Conservation (phyloP, 2,329 filamentous ascomycete species). For the Thielaviopsis euricoi region DNA sequence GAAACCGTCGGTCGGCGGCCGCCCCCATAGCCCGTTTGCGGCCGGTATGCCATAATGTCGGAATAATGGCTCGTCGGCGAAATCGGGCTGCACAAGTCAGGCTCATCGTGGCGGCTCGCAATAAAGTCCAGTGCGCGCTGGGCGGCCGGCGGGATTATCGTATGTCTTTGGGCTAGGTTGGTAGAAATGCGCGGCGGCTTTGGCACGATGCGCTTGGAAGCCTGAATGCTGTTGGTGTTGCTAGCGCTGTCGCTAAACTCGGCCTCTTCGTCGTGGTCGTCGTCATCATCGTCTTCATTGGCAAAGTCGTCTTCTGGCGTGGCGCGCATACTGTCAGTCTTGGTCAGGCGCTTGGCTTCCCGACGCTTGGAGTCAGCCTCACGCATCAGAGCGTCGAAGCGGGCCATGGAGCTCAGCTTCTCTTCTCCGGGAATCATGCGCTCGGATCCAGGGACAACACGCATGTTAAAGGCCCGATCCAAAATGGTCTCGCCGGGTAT, state of each 20-base stretch:
- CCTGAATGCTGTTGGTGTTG: conserved; percentile 15
- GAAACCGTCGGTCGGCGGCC: conserved; percentile 9
- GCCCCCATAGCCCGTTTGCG: conserved; percentile 15
- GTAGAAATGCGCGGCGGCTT: background rate
- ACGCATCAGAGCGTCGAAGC: conserved; percentile 50
- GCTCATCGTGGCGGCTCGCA: conserved; percentile 21
- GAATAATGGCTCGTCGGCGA: conserved; percentile 7
- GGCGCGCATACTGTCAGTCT: conserved; percentile 15
- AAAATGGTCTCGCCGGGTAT: conserved; percentile 46
- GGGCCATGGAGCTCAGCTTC: conserved; percentile 45
- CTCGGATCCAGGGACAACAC: conserved; percentile 45
- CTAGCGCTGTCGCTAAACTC: conserved; percentile 23
- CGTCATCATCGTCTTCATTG: conserved; percentile 23
- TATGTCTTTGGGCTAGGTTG: conserved; percentile 13
- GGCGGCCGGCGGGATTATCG: conserved; percentile 28
- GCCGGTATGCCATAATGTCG: conserved; percentile 20
- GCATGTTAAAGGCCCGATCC: conserved; percentile 49
- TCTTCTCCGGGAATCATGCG: conserved; percentile 38
- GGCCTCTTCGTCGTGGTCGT: no score
- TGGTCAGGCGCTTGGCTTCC: conserved; percentile 19
- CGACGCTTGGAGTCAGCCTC: conserved; percentile 37
- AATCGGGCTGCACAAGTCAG: conserved; percentile 14
- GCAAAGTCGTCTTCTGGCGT: conserved; percentile 21
- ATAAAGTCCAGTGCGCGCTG: conserved; percentile 36
- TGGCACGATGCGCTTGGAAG: background rate